Evolutionary conservation across 345 rosid genomes (phyloP).

Genomic region (Melastoma malabathricum): DNA sequence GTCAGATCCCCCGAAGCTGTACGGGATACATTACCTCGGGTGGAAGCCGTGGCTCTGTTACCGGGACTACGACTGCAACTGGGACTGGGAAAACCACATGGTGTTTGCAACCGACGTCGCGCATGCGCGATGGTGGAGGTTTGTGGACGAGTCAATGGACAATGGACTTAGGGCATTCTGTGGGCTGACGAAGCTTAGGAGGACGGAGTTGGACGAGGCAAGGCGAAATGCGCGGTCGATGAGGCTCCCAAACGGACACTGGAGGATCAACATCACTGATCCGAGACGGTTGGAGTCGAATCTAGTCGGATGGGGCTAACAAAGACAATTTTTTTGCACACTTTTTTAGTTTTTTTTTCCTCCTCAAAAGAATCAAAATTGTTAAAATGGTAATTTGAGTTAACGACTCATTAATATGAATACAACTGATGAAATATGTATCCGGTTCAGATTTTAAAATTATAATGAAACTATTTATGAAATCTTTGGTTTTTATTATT

Average conservation of each 20-base stretch:
- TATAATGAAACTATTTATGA: too few relatives aligned
- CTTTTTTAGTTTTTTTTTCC: neutral
- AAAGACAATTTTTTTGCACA: neutral
- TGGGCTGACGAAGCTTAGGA: conserved; percentile 51
- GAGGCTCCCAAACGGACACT: conserved; percentile 43
- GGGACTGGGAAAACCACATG: conserved; percentile 27
- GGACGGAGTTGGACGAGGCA: conserved; percentile 66
- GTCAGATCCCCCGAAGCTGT: conserved; percentile 65
- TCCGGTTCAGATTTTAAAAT: too few relatives aligned
- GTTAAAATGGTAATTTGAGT: too few relatives aligned
- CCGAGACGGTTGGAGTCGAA: conserved; percentile 31
- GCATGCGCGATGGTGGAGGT: conserved; percentile 70
- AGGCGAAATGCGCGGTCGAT: conserved; percentile 36
- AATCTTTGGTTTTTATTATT: too few relatives aligned
- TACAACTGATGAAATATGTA: too few relatives aligned
- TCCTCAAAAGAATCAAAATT: too few relatives aligned
- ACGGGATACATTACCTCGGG: conserved; percentile 72
- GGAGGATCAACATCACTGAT: conserved; percentile 72
- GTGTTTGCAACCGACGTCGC: conserved; percentile 93
- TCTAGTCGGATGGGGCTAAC: conserved; percentile 1
- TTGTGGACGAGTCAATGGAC: conserved; percentile 56
- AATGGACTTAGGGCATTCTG: conserved; percentile 43
- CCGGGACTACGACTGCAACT: conserved; percentile 90
- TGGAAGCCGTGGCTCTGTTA: conserved; percentile 87
- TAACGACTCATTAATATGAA: too few relatives aligned